phyloP scores from a whole-genome alignment of 257 asterid species.

The Fraxinus excelsior region DNA sequence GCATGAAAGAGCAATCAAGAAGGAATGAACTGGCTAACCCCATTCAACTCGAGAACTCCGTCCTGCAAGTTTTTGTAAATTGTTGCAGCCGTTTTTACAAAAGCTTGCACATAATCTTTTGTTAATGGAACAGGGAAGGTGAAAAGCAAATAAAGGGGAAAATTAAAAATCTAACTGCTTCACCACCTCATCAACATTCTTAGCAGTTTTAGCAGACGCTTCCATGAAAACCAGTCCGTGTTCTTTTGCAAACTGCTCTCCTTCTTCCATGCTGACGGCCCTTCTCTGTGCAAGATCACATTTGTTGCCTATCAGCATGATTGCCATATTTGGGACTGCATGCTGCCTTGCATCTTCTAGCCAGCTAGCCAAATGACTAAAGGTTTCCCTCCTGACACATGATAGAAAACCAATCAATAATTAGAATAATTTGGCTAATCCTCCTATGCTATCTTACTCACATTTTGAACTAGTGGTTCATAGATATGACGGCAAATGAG shows the following conservation, averaged over 20 bases:
- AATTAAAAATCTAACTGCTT: conserved; percentile 4
- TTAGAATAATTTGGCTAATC: neutral
- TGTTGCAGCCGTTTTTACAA: conserved; percentile 78
- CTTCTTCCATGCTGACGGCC: conserved; percentile 70
- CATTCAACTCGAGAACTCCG: conserved; percentile 93
- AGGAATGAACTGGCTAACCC: conserved; percentile 49
- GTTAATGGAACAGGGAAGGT: conserved; percentile 15
- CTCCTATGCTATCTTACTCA: neutral
- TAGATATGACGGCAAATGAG: too few relatives aligned
- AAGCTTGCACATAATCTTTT: conserved; percentile 60
- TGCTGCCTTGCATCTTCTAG: conserved; percentile 70
- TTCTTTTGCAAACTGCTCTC: conserved; percentile 66
- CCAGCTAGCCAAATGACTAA: conserved; percentile 69
- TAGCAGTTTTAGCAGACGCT: conserved; percentile 75
- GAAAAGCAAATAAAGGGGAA: neutral
- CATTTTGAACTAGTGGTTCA: neutral
- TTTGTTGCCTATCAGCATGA: conserved; percentile 62
- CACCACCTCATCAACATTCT: conserved; percentile 65
- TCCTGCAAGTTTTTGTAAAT: conserved; percentile 94
- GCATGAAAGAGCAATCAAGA: conserved; percentile 4
- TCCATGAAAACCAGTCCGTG: conserved; percentile 68
- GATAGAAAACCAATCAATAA: conserved; percentile 22
- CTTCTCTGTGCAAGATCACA: conserved; percentile 68
- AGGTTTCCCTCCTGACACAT: conserved; percentile 61
- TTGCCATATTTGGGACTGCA: conserved; percentile 63